Percentiles rank a stretch among this genome's conserved stretches.
phyloP scores from a whole-genome alignment of 73 alveolate species.

The Paramecium tetraurelia region DNA sequence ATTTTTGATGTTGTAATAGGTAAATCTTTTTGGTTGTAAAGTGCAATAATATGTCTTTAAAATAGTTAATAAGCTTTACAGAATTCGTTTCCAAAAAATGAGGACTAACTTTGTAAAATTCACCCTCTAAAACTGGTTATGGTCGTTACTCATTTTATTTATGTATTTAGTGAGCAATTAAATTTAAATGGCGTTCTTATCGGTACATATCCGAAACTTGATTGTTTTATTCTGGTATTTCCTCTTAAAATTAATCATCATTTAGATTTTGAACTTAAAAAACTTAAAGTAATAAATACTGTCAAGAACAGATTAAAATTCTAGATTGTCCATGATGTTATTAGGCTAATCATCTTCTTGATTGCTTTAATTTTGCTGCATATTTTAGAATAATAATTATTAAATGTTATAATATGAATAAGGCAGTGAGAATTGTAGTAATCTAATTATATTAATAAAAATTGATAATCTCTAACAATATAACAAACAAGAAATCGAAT shows the following conservation, averaged over 20 bases:
- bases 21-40: not conserved
- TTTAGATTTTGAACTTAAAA: not conserved
- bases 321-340: not conserved
- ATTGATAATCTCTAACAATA: not conserved
- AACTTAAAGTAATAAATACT: not conserved
- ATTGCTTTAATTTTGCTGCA: not conserved
- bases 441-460: not conserved
- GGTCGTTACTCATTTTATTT: not conserved
- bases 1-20: not conserved
- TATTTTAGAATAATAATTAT: not conserved
- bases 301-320: slow-evolving; percentile 19
- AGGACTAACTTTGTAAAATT: slow-evolving; percentile 37
- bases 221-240: not conserved
- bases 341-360: not conserved
- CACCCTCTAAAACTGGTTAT: not conserved
- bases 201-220: not conserved
- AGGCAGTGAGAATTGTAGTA: not conserved
- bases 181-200: not conserved
- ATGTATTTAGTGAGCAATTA: not conserved
- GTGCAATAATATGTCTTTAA: slow-evolving; percentile 24
- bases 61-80: not conserved
- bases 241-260: not conserved
- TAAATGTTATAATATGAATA: not conserved
- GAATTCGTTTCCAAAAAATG: slow-evolving; percentile 30
- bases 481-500: not conserved